phyloP scores from a whole-genome alignment of 305 asterid genomes.

The Fraxinus xanthoxyloides region DNA sequence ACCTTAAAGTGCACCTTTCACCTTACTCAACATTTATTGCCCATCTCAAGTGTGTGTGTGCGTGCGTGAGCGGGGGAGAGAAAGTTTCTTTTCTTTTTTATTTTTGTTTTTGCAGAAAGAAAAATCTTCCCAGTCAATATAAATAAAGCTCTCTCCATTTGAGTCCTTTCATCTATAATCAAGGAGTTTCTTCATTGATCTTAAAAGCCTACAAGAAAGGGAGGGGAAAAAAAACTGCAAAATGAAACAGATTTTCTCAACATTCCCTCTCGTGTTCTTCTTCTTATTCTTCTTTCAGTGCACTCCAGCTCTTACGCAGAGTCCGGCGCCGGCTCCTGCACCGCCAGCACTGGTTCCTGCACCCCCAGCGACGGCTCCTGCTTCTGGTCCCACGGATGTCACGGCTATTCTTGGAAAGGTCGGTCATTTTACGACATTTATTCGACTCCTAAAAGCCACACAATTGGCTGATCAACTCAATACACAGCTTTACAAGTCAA shows the following conservation, averaged over 20 bases:
- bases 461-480: slow-evolving; percentile 38
- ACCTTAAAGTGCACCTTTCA: background rate
- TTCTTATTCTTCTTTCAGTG: slow-evolving; percentile 28
- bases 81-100: background rate
- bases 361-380: background rate
- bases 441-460: slow-evolving; percentile 40
- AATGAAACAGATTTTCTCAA: slow-evolving; percentile 21
- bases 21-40: slow-evolving; percentile 24
- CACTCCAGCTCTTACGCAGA: slow-evolving; percentile 33
- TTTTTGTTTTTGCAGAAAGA: background rate
- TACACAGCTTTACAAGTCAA: slow-evolving; percentile 45
- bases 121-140: slow-evolving; percentile 7
- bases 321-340: slow-evolving; percentile 38
- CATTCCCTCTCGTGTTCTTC: slow-evolving; percentile 16
- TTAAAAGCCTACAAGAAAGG: background rate
- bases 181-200: background rate
- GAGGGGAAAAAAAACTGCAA: background rate
- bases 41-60: slow-evolving; percentile 11
- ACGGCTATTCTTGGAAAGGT: slow-evolving; percentile 48
- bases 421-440: slow-evolving; percentile 34
- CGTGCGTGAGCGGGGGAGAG: background rate
- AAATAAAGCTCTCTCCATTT: slow-evolving; percentile 4
- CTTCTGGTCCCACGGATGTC: slow-evolving; percentile 37
- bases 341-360: background rate
- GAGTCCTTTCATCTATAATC: slow-evolving; percentile 3